Base-by-base conservation (phyloP, 2,329 filamentous ascomycete genomes). In the Fusarium irregulare region DNA sequence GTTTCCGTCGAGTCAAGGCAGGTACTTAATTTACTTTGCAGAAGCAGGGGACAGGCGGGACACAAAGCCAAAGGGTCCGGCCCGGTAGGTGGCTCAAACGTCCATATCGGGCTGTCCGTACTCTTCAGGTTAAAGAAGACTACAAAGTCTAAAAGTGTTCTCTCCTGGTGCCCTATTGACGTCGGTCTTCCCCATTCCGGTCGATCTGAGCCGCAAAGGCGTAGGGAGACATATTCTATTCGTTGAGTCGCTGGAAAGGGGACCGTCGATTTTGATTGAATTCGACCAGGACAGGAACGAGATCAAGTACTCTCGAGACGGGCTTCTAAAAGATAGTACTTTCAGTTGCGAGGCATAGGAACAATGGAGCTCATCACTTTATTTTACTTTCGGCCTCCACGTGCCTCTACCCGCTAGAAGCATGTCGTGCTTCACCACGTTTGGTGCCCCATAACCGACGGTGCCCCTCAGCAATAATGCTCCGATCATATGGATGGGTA, bases 51-150 rank as follows among this genome's bases (percentile, higher is more conserved):
- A 53, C 37, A 28, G 34, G 14, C 32, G 32, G 48, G 48, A 41
- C 28, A 47, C 20, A 60, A 46, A 41, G 25, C 42, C 42, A 25
- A 56, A 49, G 56, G 62, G 57, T 49, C 57, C 56, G 57, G 64
- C 40, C 57, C 48, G 37, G 64, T 67, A 28, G 48, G 63, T 67
- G 57, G 63, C 54, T 67, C 51, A 67, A 67, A 50, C 62, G 64
- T 66, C 51, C 30, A 51, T 40, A 12, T 60, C 55, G 55, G 54
- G 40, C 46, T 59, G 48, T 9, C 56, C 34, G 56, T 46, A 27
- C 32, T 51, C 48, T 51, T 37, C 21, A 51, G 20, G n/a, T 50
- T 40, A 40, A 18, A 8, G 16, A 40, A 53, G 37, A 18, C n/a
- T 41, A 8, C 10, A 42, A 62, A 49, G 47, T 27, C 30, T 37